These are phyloP conservation scores for Entelexis sorbosivorans DNA, from an alignment of 1,139 yeast species.

Conservation along the genomic window DNA sequence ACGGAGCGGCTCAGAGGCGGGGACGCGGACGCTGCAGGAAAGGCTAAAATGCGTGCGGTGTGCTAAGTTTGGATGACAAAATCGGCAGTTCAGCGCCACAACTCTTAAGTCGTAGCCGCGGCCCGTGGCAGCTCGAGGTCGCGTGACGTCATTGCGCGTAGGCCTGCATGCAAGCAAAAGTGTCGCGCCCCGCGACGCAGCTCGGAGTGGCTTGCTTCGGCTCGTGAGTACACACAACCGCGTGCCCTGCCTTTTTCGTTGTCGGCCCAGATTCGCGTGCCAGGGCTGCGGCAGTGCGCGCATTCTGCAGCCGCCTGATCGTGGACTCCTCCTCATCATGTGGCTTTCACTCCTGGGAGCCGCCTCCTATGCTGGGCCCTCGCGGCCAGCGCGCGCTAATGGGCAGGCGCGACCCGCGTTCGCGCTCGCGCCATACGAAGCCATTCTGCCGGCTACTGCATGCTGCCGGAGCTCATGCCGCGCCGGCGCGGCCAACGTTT, in stretches of 20 bases:
- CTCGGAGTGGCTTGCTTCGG: too few relatives aligned
- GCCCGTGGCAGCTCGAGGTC: neutral
- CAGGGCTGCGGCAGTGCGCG: too few relatives aligned
- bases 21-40: neutral
- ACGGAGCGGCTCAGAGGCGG: neutral
- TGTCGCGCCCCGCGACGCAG: neutral
- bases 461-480: too few relatives aligned
- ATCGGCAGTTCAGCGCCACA: neutral
- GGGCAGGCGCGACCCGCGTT: too few relatives aligned
- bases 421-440: too few relatives aligned
- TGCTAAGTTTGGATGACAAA: constrained; percentile 4
- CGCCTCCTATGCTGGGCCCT: too few relatives aligned
- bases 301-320: too few relatives aligned
- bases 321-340: neutral
- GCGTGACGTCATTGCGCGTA: neutral
- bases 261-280: too few relatives aligned
- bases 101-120: neutral
- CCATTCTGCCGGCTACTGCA: too few relatives aligned
- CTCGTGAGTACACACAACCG: too few relatives aligned
- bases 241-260: too few relatives aligned
- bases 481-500: neutral
- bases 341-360: neutral
- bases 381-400: too few relatives aligned
- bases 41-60: neutral
- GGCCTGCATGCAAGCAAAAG: neutral